These are phyloP conservation scores for Holtermanniella nyarrowii DNA, from an alignment of 768 basidiomycete genomes.

Conservation along the genomic window DNA sequence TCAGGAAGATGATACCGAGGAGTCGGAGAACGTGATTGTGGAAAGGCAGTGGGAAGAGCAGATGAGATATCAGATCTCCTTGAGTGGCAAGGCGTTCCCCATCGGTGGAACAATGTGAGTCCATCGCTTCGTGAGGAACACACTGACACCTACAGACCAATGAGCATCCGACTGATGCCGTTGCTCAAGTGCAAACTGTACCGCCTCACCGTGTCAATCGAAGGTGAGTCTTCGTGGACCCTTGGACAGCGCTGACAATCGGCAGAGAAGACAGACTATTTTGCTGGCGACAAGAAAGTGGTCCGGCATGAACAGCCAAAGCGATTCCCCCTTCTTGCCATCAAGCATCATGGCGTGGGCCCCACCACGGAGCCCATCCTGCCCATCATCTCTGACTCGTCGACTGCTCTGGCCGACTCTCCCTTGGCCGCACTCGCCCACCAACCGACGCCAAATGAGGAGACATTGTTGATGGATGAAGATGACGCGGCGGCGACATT, in stretches of 20 bases:
- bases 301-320: conserved; percentile 59
- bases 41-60: conserved; percentile 87
- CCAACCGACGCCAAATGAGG: conserved; percentile 33
- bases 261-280: conserved; percentile 72
- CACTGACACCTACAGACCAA: conserved; percentile 43
- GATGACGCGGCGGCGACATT: conserved; percentile 39
- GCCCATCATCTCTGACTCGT: conserved; percentile 63
- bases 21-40: conserved; percentile 63
- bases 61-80: conserved; percentile 51
- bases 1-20: conserved; percentile 75
- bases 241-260: conserved; percentile 1
- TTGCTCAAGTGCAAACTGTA: conserved; percentile 72
- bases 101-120: conserved; percentile 62
- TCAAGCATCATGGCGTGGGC: conserved; percentile 53
- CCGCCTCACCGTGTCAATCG: conserved; percentile 59
- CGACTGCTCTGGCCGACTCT: conserved; percentile 52
- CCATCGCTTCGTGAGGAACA: background rate
- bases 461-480: conserved; percentile 14
- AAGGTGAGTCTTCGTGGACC: conserved; percentile 51
- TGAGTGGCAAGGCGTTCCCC: conserved; percentile 65
- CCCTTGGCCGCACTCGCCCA: conserved; percentile 52
- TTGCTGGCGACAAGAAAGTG: conserved; percentile 55
- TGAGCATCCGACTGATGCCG: conserved; percentile 72
- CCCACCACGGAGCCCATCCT: conserved; percentile 50
- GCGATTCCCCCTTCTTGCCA: conserved; percentile 53